phyloP scores from a whole-genome alignment of 495 filamentous ascomycete species.

The Penicillium fimorum region DNA sequence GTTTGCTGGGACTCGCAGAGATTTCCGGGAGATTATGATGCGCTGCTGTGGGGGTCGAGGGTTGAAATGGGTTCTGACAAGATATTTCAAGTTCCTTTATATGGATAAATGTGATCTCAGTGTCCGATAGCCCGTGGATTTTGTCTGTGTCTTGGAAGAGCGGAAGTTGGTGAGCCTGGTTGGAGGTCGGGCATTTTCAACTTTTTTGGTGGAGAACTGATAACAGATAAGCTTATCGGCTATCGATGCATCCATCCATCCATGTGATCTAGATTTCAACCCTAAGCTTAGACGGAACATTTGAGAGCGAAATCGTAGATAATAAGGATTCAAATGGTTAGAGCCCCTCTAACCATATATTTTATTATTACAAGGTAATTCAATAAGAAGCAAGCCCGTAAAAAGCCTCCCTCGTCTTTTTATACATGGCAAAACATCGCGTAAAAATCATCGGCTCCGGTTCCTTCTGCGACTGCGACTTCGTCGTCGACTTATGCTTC shows the following conservation, averaged over 20 bases:
- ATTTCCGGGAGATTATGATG: neutral
- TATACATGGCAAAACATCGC: neutral
- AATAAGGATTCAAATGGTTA: neutral
- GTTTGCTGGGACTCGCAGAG: constrained; percentile 2
- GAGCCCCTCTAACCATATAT: constrained; percentile 12
- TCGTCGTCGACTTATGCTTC: constrained; percentile 20
- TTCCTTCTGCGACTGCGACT: constrained; percentile 11
- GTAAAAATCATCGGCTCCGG: constrained; percentile 5
- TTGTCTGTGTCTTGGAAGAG: neutral
- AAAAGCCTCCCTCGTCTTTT: neutral
- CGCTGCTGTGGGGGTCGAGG: neutral
- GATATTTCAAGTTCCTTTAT: neutral
- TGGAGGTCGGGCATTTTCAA: constrained; percentile 19
- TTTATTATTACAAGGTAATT: neutral
- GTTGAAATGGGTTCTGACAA: neutral
- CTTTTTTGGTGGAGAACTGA: constrained; percentile 30
- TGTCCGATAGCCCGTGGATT: neutral
- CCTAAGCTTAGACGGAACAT: neutral
- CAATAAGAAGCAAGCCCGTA: neutral
- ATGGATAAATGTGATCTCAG: neutral
- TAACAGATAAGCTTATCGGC: constrained; percentile 19
- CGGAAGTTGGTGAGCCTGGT: constrained; percentile 14
- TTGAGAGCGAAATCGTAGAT: neutral
- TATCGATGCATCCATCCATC: constrained; percentile 9
- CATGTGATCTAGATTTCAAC: constrained; percentile 4